These are phyloP conservation scores for Penicillium aurantiogriseum DNA, from an alignment of 2,329 filamentous ascomycete species.

Conservation along the genomic window DNA sequence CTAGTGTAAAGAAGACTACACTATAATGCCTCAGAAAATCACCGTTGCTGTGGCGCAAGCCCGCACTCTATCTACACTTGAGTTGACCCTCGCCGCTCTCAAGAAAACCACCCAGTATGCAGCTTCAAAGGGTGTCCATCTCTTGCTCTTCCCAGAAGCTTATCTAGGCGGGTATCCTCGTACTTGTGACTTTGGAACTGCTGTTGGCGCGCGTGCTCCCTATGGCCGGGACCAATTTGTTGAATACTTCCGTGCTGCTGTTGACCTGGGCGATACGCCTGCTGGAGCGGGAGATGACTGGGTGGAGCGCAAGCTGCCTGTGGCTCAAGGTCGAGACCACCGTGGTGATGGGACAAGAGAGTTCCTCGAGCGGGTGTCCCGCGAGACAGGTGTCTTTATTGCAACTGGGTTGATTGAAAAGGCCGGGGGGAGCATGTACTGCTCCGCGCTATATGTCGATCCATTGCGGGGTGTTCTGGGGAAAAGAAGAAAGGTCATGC, in stretches of 20 bases:
- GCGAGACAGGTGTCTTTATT: conserved; percentile 76
- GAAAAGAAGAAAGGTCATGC: conserved; percentile 90
- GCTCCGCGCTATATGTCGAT: conserved; percentile 77
- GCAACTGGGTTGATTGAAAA: conserved; percentile 78
- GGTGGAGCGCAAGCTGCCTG: conserved; percentile 61
- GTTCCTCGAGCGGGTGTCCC: conserved; percentile 71
- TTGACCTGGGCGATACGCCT: conserved; percentile 80
- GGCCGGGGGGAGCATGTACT: conserved; percentile 80
- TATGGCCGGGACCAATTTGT: conserved; percentile 79
- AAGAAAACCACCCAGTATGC: conserved; percentile 63
- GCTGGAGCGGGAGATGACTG: conserved; percentile 69
- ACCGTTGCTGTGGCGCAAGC: conserved; percentile 49
- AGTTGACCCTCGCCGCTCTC: conserved; percentile 66
- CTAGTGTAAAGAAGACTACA: not conserved
- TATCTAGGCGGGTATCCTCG: conserved; percentile 91
- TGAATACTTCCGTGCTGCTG: conserved; percentile 71
- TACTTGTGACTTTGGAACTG: conserved; percentile 72
- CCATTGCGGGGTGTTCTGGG: conserved; percentile 70
- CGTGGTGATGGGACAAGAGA: conserved; percentile 77
- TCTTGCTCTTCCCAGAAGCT: conserved; percentile 88
- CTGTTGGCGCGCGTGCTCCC: conserved; percentile 66
- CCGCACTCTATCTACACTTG: conserved; percentile 41
- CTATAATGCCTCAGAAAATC: conserved; percentile 24
- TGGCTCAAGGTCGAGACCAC: conserved; percentile 51
- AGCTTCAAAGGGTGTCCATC: conserved; percentile 58